Evolutionary conservation across 1,284 basidiomycete species (phyloP), one percentile per base, ranked within the genome.

Genomic region (Apiotrichum porosum): DNA sequence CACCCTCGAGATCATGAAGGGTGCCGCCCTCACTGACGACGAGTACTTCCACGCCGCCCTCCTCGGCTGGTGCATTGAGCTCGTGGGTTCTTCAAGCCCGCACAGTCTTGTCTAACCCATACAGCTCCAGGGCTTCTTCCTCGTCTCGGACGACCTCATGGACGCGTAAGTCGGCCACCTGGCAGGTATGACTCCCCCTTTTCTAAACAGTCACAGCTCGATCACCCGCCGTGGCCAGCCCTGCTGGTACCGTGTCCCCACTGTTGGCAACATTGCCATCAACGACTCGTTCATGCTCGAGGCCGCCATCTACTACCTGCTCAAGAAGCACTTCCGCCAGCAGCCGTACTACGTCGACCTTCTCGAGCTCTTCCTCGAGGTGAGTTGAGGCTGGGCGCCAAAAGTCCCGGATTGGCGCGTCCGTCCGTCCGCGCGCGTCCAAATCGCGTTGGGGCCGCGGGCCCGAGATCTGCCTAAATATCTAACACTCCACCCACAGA

Each of bases 81-180:
- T 97, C 49, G 89, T 91, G 60, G 63, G 86, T 81, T n/a, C n/a
- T n/a, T 1, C 13, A n/a, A 14, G 30, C 9, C 2, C 17, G 31
- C 24, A 37, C 26, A 6, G 12, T 6, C 12, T 36, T 6, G 1
- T 28, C 44, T 49, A 17, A 34, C 44, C 12, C 13, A 12, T 35
- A 15, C 66, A 94, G 88, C 81, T 97, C 14, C 95, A 98, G 85
- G 91, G 92, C 0, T 97, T 88, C 77, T 97, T 97, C 82, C 82
- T 98, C 47, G 93, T 98, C 47, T 83, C 91, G 19, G 94, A 98
- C 75, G 94, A 98, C 73, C 93, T 98, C 72, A 98, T 97, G 93
- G 95, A 98, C 71, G 65, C 47, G 55, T 65, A 19, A 26, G 41
- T 24, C 4, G n/a, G n/a, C n/a, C n/a, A n/a, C n/a, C n/a, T n/a